Conservation (phyloP, 495 filamentous ascomycete species). For the Neurospora sp. region DNA sequence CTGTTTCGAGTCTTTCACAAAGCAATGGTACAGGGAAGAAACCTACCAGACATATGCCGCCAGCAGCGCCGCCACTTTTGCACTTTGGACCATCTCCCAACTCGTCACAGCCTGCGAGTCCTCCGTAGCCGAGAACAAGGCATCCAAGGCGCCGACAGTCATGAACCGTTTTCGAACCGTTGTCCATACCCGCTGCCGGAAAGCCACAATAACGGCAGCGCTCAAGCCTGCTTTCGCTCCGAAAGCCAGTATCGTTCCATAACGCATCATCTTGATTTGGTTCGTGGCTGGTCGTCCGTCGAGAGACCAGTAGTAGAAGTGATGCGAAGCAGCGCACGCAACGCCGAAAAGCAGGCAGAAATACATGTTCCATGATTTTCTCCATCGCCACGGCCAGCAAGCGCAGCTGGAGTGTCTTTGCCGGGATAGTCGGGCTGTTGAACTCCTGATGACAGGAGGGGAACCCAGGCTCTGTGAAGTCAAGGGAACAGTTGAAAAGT, state of each 20-base stretch:
- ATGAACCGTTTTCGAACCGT: constrained; percentile 25
- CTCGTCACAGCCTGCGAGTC: constrained; percentile 19
- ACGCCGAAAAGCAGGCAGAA: constrained; percentile 23
- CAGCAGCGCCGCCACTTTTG: constrained; percentile 22
- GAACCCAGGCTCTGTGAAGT: neutral
- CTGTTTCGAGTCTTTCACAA: neutral
- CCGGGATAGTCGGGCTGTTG: neutral
- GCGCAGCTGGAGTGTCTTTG: neutral
- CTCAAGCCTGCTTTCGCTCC: constrained; percentile 27
- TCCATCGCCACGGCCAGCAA: constrained; percentile 10
- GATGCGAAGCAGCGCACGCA: constrained; percentile 23
- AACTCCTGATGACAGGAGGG: neutral
- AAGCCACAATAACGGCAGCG: constrained; percentile 22
- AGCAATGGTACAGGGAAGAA: neutral
- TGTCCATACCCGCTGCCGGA: constrained; percentile 25
- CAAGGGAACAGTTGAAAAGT: neutral
- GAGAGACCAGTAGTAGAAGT: constrained; percentile 23
- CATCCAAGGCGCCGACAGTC: constrained; percentile 24
- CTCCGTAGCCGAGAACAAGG: constrained; percentile 26
- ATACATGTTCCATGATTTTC: constrained; percentile 23
- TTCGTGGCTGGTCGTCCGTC: constrained; percentile 20
- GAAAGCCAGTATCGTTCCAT: constrained; percentile 25
- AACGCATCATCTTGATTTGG: constrained; percentile 29
- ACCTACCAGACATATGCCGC: constrained; percentile 25
- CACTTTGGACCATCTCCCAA: constrained; percentile 22